Percentiles rank a stretch among this genome's conserved stretches.
Evolutionary conservation across 345 rosid genomes (phyloP).

Genomic region (Syzygium oleosum): DNA sequence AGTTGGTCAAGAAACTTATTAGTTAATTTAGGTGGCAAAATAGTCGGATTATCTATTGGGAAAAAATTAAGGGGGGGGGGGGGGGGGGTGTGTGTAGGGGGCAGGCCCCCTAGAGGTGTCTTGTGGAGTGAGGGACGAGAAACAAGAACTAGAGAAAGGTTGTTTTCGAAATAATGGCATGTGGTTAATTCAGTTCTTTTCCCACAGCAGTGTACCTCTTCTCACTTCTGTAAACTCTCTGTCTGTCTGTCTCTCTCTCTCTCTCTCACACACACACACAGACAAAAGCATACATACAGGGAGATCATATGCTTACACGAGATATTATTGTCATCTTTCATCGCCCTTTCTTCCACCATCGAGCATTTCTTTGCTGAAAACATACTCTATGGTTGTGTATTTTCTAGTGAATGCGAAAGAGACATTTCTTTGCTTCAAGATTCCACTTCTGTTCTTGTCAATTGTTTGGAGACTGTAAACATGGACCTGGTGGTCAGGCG

Average conservation of each 20-base stretch:
- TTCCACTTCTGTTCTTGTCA: conserved; percentile 56
- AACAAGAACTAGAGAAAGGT: not conserved
- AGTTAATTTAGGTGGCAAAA: not conserved
- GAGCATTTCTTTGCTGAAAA: not conserved
- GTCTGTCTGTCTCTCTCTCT: not conserved
- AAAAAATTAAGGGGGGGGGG: not conserved
- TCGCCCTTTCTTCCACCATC: not conserved
- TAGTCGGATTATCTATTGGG: not conserved
- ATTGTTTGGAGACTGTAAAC: conserved; percentile 60
- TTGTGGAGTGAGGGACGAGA: not conserved
- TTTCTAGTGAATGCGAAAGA: conserved; percentile 55
- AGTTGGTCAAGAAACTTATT: not conserved
- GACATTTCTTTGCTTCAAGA: conserved; percentile 67
- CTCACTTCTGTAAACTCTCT: not conserved
- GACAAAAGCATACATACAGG: not conserved
- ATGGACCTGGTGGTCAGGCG: conserved; percentile 13
- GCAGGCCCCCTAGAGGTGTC: not conserved
- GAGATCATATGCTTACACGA: not conserved
- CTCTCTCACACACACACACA: not conserved
- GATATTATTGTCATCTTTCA: not conserved
- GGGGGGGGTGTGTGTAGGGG: not conserved
- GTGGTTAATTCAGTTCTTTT: not conserved
- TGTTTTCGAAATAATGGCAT: not conserved
- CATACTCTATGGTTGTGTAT: conserved; percentile 10
- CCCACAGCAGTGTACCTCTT: not conserved